A percentile compares a stretch with the other conserved stretches of the same genome.
phyloP scores from a whole-genome alignment of 2,329 filamentous ascomycete genomes.

The Ceratocystis harringtonii region DNA sequence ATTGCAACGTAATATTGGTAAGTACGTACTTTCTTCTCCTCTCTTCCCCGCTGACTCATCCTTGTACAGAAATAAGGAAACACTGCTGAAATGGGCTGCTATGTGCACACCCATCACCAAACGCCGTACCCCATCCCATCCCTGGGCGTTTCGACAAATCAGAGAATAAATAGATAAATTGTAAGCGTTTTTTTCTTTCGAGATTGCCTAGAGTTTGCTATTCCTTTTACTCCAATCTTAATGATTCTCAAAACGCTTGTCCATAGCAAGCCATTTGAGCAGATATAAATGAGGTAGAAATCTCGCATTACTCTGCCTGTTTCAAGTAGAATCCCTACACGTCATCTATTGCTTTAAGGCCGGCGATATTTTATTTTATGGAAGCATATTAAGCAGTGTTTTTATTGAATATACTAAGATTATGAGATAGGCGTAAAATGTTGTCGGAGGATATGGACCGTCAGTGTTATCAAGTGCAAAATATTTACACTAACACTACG shows the following conservation, averaged over 20 bases:
- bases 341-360: no score
- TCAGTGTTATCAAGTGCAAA: constrained; percentile 26
- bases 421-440: constrained; percentile 26
- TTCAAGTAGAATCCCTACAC: no score
- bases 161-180: neutral
- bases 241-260: no score
- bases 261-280: no score
- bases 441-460: constrained; percentile 58
- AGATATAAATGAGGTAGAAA: no score
- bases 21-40: neutral
- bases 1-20: neutral
- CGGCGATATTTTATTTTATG: no score
- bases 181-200: no score
- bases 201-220: no score
- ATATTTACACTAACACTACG: constrained; percentile 27
- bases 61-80: no score
- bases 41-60: neutral
- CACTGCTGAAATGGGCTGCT: neutral
- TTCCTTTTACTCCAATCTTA: no score
- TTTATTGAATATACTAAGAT: neutral
- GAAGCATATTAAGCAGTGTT: no score
- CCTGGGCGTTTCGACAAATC: neutral
- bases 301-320: no score
- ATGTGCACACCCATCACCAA: neutral
- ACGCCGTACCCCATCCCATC: neutral